Evolutionary conservation across 2,329 filamentous ascomycete species (phyloP).

Genomic region (Leptosphaerulina australis): DNA sequence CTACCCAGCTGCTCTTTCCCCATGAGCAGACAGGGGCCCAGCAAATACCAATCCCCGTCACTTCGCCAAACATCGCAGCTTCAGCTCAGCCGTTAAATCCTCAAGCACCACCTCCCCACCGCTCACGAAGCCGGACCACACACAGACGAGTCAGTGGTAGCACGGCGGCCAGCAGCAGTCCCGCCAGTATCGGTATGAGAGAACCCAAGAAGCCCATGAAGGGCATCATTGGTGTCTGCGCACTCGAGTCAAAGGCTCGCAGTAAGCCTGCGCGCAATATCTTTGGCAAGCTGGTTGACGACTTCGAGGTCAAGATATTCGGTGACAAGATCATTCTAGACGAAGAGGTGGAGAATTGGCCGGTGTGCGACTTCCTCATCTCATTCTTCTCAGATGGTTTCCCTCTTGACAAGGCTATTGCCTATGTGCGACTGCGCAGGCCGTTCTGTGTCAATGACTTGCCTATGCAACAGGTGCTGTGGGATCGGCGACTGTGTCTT

Average conservation of each 20-base stretch:
- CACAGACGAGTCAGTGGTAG: slow-evolving; percentile 82
- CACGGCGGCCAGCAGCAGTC: slow-evolving; percentile 81
- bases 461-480: slow-evolving; percentile 95
- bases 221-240: slow-evolving; percentile 87
- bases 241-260: slow-evolving; percentile 90
- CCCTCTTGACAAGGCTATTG: slow-evolving; percentile 93
- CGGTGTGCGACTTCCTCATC: slow-evolving; percentile 93
- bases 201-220: slow-evolving; percentile 57
- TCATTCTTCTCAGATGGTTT: slow-evolving; percentile 99
- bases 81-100: slow-evolving; percentile 24
- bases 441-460: slow-evolving; percentile 98
- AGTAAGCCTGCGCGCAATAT: slow-evolving; percentile 98
- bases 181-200: slow-evolving; percentile 66
- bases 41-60: slow-evolving; percentile 9
- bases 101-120: slow-evolving; percentile 24
- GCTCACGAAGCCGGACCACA: slow-evolving; percentile 54
- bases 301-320: slow-evolving; percentile 97
- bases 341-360: slow-evolving; percentile 96
- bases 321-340: slow-evolving; percentile 98
- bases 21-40: slow-evolving; percentile 31
- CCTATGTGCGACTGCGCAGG: slow-evolving; percentile 89
- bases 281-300: slow-evolving; percentile 85
- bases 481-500: slow-evolving; percentile 91
- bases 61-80: slow-evolving; percentile 23
- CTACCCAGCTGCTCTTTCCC: slow-evolving; percentile 45